Base-by-base conservation (phyloP, 2,329 filamentous ascomycete genomes). In the Pyrenophora graminea region DNA sequence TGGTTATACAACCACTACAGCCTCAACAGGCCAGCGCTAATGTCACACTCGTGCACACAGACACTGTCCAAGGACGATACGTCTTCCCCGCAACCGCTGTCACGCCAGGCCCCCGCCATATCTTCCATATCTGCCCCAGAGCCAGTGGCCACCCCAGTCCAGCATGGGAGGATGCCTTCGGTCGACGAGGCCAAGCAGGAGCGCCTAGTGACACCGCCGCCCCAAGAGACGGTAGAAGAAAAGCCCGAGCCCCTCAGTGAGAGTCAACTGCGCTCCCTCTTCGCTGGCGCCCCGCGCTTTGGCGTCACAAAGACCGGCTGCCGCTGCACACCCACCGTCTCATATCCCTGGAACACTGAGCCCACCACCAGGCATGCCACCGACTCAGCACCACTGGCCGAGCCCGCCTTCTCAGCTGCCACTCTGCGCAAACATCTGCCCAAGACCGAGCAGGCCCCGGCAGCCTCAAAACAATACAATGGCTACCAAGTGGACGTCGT, bases 211-310 rank as follows among this genome's bases (percentile, higher is more conserved):
- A 55, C 59, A 32, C 58, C 57, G 10, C 48, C 53, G 6, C 50
- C 54, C 2, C 43, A 51, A 32, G 62, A 56, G 19, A 48, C 55
- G 23, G 53, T 49, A 33, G 54, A 52, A n/a, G 53, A 62, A 1
- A 59, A 59, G 19, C 32, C 45, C n/a, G 56, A 64, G 7, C 21
- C 50, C 0, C 51, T 73, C 19, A 63, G 52, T 61, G 79, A 83
- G 39, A 75, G 78, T 34, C 84, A 88, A 59, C 75, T 90, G 44
- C 84, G 86, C 73, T 84, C 85, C 70, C 80, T 90, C 63, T 90
- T 90, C 76, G 88, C 86, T 21, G 87, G 87, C n/a, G 87, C 87
- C 37, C 87, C 87, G 56, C 86, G 89, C 68, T 90, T 87, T 75
- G 85, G 85, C 69, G 80, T 83, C 59, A 80, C 82, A 45, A 81